Evolutionary conservation across 257 asterid species (phyloP).

Genomic region (Jaltomata sinuosa): DNA sequence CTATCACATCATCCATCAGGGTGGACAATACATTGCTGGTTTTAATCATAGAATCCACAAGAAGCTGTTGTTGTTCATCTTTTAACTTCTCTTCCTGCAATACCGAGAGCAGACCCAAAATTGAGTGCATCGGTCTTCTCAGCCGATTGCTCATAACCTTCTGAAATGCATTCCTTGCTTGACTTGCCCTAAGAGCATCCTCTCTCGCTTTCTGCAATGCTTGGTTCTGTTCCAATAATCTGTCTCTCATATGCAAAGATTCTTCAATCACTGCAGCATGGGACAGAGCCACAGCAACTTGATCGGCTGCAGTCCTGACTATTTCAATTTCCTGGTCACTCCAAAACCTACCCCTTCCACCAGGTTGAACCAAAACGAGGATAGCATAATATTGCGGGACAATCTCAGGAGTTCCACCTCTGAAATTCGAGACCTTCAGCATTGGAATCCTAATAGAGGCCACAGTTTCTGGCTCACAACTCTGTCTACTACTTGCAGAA

Average conservation of each 20-base stretch:
- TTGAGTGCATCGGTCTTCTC: slow-evolving; percentile 90
- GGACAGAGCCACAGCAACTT: slow-evolving; percentile 93
- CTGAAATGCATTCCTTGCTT: slow-evolving; percentile 75
- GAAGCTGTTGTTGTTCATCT: slow-evolving; percentile 47
- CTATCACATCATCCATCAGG: slow-evolving; percentile 68
- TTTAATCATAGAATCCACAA: slow-evolving; percentile 61
- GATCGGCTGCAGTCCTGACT: slow-evolving; percentile 80
- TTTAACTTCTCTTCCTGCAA: slow-evolving; percentile 59
- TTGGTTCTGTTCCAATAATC: slow-evolving; percentile 65
- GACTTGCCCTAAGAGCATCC: slow-evolving; percentile 80
- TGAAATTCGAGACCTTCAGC: slow-evolving; percentile 73
- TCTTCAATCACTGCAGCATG: slow-evolving; percentile 96
- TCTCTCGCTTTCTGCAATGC: slow-evolving; percentile 70
- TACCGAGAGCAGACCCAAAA: slow-evolving; percentile 62
- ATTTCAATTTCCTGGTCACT: slow-evolving; percentile 67
- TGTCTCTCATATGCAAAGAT: slow-evolving; percentile 71
- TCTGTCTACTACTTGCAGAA: slow-evolving; percentile 52
- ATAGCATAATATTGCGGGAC: slow-evolving; percentile 79
- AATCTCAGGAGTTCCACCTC: slow-evolving; percentile 85
- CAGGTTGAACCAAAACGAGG: slow-evolving; percentile 77
- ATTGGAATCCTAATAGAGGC: slow-evolving; percentile 98
- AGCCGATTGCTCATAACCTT: slow-evolving; percentile 76
- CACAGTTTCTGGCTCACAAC: slow-evolving; percentile 52
- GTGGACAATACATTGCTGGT: slow-evolving; percentile 67
- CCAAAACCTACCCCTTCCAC: slow-evolving; percentile 63